Conservation (phyloP, 352 stramenopile species). For the Phytophthora ramorum region DNA sequence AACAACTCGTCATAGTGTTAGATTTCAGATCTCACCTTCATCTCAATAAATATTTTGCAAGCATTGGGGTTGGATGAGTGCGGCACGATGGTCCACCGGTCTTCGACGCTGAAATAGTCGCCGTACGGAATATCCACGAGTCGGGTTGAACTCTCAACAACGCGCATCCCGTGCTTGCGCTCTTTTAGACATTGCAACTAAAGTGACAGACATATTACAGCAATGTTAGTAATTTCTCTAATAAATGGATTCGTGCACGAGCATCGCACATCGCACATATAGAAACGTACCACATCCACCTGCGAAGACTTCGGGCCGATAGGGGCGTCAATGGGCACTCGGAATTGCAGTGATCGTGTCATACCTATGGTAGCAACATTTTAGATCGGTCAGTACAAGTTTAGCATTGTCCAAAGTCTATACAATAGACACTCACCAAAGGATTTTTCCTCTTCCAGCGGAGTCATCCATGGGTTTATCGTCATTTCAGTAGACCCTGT, state of each 20-base stretch:
- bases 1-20: background rate
- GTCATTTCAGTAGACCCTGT: slow-evolving; percentile 80
- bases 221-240: slow-evolving; percentile 10
- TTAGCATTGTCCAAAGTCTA: background rate
- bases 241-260: background rate
- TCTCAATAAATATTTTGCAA: slow-evolving; percentile 78
- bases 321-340: slow-evolving; percentile 77
- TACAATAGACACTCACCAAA: slow-evolving; percentile 36
- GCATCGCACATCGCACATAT: background rate
- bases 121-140: slow-evolving; percentile 88
- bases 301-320: slow-evolving; percentile 84
- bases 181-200: slow-evolving; percentile 75
- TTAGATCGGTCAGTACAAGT: background rate
- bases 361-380: slow-evolving; percentile 36
- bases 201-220: background rate
- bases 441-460: slow-evolving; percentile 47
- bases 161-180: slow-evolving; percentile 42
- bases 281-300: slow-evolving; percentile 69
- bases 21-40: slow-evolving; percentile 51
- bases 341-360: slow-evolving; percentile 78
- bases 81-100: slow-evolving; percentile 80
- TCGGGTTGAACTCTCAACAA: slow-evolving; percentile 81
- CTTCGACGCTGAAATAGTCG: slow-evolving; percentile 89
- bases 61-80: slow-evolving; percentile 42
- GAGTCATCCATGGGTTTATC: slow-evolving; percentile 68